Base-by-base conservation (phyloP, 2,329 filamentous ascomycete species). In the Cladosporium sp. region DNA sequence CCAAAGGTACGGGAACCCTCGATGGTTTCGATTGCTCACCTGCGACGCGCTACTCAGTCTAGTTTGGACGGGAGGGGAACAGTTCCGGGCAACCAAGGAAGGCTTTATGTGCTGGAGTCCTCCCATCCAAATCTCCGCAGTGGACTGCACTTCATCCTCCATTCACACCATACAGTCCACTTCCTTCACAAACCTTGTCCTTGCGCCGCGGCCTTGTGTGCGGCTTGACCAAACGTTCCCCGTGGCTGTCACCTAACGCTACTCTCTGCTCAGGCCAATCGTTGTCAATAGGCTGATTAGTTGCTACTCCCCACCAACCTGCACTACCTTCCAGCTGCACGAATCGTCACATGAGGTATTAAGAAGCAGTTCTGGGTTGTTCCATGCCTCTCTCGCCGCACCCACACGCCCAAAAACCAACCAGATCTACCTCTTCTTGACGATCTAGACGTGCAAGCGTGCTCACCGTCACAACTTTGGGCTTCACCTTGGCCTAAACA, bases 51-150 rank as follows among this genome's bases (percentile, higher is more conserved):
- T 62, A 55, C 60, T 40, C 14, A 16, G 60, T 50, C 31, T 55
- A 18, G 28, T 62, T 35, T 31, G 60, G n/a, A 53, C 60, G 33
- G 53, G 60, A 33, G 60, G 60, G 26, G 52, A 53, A 55, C 28
- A 55, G 52, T 26, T 16, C 49, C 33, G 46, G n/a, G 31, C 55
- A 10, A 14, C 33, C 33, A 35, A 35, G 33, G 33, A 35, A 35
- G 33, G 33, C 61, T 63, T 63, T 63, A 63, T 63, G 61, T 35
- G 18, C 50, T 55, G 35, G 35, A 56, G 44, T 62, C 61, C 26
- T 55, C 61, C 50, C 50, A 23, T 35, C n/a, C 28, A 52, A 37
- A 33, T 52, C 59, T 62, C 46, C 29, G 21, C 50, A 33, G 29
- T n/a, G 35, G n/a, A 33, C 35, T 56, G 50, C 21, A 44, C 50